Evolutionary conservation across 768 basidiomycete genomes (phyloP), one percentile per base, ranked within the genome.

Genomic region (Psilocybe tampanensis): DNA sequence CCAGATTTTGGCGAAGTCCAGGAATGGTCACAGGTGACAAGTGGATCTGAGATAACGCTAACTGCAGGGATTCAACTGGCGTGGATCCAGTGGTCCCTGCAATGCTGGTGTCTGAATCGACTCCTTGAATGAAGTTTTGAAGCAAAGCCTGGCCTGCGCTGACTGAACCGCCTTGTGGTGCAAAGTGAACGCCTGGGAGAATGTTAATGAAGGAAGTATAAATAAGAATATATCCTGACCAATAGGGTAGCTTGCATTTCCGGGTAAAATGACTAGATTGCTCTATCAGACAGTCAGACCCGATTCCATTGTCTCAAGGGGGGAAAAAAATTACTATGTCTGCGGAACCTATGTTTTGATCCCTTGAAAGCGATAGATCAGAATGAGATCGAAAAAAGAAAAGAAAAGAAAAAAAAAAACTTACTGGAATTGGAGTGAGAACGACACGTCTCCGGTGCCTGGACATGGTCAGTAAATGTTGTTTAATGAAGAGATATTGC

Each of bases 61-160:
- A 67, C 63, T 87, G 78, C 34, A 91, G 71, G 1, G 89, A 89
- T 36, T 74, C 74, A 15, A 90, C 84, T 0, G 76, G 71, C 0
- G 88, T 90, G 3, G 88, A 84, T 36, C 63, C 74, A 1, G 73
- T 76, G 12, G 79, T 76, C 4, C 89, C 89, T 7, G 72, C 62
- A 51, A 91, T 89, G 4, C 75, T 74, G 1, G 84, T 85, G 44
- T 75, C 72, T 7, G 81, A 80, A 57, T 82, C 72, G 26, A 84
- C 60, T 17, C 86, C 89, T 70, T 88, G 83, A n/a, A 91, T 68
- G 64, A 83, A 90, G 66, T 87, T 86, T 69, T 88, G 80, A 45
- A 91, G 76, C 58, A 90, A 65, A 8, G 65, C 64, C 52, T 75
- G 77, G 19, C 89, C 88, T 1, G 86, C 81, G 1, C 76, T 64